A percentile compares a stretch with the other conserved stretches of the same genome.
phyloP scores from a whole-genome alignment of 2,329 filamentous ascomycete genomes.

The Neonectria sp. region DNA sequence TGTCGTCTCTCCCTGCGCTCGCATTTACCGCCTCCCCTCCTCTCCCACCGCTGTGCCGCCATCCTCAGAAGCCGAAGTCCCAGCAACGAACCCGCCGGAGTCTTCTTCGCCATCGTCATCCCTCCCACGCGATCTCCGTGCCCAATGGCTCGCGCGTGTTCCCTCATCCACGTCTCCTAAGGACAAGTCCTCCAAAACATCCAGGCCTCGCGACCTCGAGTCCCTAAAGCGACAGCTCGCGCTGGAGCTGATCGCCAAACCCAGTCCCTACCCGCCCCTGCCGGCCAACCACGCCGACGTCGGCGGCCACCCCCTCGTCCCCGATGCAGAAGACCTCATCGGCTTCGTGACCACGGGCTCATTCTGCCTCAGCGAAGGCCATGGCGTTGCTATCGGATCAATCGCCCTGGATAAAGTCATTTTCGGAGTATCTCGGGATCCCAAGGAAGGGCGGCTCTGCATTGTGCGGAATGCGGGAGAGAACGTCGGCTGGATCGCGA shows the following conservation, averaged over 20 bases:
- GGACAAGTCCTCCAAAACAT: constrained; percentile 32
- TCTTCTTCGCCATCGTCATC: constrained; percentile 29
- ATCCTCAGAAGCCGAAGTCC: constrained; percentile 60
- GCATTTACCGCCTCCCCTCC: constrained; percentile 86
- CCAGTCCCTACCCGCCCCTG: constrained; percentile 51
- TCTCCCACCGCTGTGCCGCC: constrained; percentile 37
- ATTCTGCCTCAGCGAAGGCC: constrained; percentile 84
- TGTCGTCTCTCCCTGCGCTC: constrained; percentile 78
- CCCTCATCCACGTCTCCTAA: constrained; percentile 39
- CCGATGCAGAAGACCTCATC: constrained; percentile 81
- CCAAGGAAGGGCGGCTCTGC: constrained; percentile 72
- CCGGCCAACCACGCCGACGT: constrained; percentile 56
- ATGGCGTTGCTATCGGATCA: constrained; percentile 81
- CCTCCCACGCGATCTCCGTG: constrained; percentile 68
- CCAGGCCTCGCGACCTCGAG: constrained; percentile 49
- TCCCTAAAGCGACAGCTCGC: constrained; percentile 62
- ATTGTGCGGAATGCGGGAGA: constrained; percentile 88
- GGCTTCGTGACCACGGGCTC: constrained; percentile 93
- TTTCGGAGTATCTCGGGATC: constrained; percentile 48
- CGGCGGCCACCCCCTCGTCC: constrained; percentile 76
- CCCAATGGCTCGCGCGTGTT: constrained; percentile 79
- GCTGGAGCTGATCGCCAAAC: constrained; percentile 62
- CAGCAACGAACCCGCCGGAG: constrained; percentile 58
- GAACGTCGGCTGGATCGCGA: constrained; percentile 82
- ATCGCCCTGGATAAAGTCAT: constrained; percentile 74